Conservation (phyloP, 1,284 basidiomycete species). For the Laetiporus sulphureus region DNA sequence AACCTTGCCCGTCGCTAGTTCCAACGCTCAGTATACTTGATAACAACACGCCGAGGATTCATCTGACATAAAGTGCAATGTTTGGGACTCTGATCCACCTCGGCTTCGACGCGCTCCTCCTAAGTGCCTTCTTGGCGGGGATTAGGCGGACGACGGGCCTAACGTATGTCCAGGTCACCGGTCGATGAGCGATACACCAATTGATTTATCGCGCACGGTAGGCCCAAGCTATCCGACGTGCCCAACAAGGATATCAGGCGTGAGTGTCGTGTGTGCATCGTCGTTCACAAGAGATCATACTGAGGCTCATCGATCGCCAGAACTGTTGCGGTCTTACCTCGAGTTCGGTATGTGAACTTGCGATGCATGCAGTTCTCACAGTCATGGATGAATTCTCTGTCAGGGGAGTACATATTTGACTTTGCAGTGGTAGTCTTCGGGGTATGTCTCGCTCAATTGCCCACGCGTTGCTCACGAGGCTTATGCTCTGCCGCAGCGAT, state of each 20-base stretch:
- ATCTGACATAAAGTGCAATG: too few relatives aligned
- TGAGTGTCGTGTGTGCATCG: conserved; percentile 34
- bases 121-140: conserved; percentile 76
- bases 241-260: conserved; percentile 80
- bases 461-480: not conserved
- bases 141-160: conserved; percentile 74
- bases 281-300: not conserved
- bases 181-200: not conserved
- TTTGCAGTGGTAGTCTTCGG: conserved; percentile 77
- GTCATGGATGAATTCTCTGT: not conserved
- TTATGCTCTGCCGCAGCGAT: conserved; percentile 44
- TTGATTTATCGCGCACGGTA: conserved; percentile 21
- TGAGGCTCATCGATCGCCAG: conserved; percentile 30
- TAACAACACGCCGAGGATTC: too few relatives aligned
- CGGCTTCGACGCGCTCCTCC: conserved; percentile 69
- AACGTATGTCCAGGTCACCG: conserved; percentile 45
- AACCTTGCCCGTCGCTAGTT: too few relatives aligned
- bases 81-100: conserved; percentile 62
- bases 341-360: conserved; percentile 53
- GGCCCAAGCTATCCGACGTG: conserved; percentile 62
- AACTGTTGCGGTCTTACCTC: conserved; percentile 66
- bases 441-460: conserved; percentile 37
- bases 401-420: conserved; percentile 78
- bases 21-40: too few relatives aligned
- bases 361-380: too few relatives aligned